phyloP scores from a whole-genome alignment of 1,284 basidiomycete species.

The Peniophora sp. region DNA sequence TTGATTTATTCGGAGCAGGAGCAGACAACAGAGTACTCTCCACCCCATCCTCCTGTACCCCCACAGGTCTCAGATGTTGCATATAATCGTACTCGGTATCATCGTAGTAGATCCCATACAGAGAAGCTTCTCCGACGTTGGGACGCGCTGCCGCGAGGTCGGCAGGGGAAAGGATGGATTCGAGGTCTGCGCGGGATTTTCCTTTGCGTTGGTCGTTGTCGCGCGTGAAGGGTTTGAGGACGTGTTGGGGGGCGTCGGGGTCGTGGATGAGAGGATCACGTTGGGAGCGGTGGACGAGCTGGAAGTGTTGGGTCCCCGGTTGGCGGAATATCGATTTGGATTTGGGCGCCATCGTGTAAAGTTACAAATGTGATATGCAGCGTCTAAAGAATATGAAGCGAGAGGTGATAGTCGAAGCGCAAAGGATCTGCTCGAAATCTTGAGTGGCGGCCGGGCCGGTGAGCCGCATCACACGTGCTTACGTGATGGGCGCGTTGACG shows the following conservation, averaged over 20 bases:
- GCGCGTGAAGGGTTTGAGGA: slow-evolving; percentile 78
- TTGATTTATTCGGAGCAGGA: slow-evolving; percentile 30
- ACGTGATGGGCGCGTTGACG: too few relatives aligned
- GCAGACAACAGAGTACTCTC: slow-evolving; percentile 74
- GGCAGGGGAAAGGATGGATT: slow-evolving; percentile 48
- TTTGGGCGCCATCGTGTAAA: slow-evolving; percentile 38
- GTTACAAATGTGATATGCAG: not conserved
- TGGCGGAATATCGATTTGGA: slow-evolving; percentile 82
- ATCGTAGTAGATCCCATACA: slow-evolving; percentile 93
- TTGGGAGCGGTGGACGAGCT: slow-evolving; percentile 95
- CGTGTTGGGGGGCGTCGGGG: slow-evolving; percentile 82
- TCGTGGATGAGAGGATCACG: slow-evolving; percentile 95
- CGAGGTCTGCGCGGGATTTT: slow-evolving; percentile 71
- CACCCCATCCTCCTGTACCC: slow-evolving; percentile 66
- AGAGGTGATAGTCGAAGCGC: too few relatives aligned
- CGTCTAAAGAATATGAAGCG: not conserved
- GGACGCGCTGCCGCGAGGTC: slow-evolving; percentile 39
- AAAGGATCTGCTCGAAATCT: too few relatives aligned
- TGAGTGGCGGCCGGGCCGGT: too few relatives aligned
- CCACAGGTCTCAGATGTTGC: slow-evolving; percentile 85
- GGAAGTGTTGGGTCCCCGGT: slow-evolving; percentile 86
- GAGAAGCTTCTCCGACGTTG: slow-evolving; percentile 79
- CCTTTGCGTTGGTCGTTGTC: slow-evolving; percentile 66
- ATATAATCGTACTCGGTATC: slow-evolving; percentile 99
- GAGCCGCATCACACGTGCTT: too few relatives aligned